phyloP scores from a whole-genome alignment of 2,329 filamentous ascomycete genomes.

The Mariannaea elegans region DNA sequence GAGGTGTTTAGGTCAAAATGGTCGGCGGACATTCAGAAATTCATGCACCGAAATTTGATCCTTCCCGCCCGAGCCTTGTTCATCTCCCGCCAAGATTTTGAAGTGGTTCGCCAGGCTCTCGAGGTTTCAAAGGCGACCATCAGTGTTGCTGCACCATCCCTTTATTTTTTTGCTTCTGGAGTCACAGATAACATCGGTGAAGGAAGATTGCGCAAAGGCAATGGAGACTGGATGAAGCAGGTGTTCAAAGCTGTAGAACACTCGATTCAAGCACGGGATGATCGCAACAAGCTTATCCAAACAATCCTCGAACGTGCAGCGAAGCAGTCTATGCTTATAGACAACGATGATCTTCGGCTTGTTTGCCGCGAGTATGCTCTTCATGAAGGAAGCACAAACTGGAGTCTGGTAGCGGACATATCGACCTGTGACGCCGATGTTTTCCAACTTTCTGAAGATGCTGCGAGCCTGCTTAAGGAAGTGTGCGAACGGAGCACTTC shows the following conservation, averaged over 20 bases:
- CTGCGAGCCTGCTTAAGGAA: constrained; percentile 49
- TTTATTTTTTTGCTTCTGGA: constrained; percentile 55
- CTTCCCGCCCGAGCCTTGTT: constrained; percentile 60
- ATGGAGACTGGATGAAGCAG: constrained; percentile 50
- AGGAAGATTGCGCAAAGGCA: constrained; percentile 45
- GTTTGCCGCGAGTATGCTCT: constrained; percentile 56
- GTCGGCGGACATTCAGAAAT: constrained; percentile 56
- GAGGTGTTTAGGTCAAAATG: constrained; percentile 47
- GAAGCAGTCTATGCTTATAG: constrained; percentile 45
- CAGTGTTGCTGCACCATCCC: constrained; percentile 50
- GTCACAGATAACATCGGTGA: constrained; percentile 37
- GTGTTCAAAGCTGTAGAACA: constrained; percentile 46
- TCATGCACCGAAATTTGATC: constrained; percentile 61
- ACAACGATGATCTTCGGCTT: constrained; percentile 51
- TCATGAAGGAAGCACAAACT: constrained; percentile 47
- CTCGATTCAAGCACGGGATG: constrained; percentile 34
- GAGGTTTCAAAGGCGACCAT: constrained; percentile 48
- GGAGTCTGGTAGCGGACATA: constrained; percentile 52
- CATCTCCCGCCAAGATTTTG: constrained; percentile 52
- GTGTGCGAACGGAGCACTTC: constrained; percentile 49
- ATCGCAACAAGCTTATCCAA: constrained; percentile 42
- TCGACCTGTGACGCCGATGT: constrained; percentile 58
- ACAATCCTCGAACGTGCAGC: constrained; percentile 44
- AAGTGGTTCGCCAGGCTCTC: constrained; percentile 53
- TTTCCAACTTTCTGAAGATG: constrained; percentile 53